Conservation (phyloP, 2,329 filamentous ascomycete species). For the Ceratocystis variospora region DNA sequence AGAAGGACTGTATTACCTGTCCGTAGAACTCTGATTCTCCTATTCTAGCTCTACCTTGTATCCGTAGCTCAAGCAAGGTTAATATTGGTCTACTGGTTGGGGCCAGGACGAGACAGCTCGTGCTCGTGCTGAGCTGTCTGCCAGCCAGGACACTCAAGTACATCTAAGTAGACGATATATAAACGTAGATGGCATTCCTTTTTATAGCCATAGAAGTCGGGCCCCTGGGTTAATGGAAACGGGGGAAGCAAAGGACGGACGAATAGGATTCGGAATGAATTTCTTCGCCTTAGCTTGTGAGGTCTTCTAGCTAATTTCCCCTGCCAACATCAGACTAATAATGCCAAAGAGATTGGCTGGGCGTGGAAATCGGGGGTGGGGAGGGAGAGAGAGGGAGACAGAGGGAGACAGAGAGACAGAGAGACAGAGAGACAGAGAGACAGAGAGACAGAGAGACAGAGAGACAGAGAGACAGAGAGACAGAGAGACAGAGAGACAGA, state of each 20-base stretch:
- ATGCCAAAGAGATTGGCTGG: not conserved
- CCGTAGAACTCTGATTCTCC: not conserved
- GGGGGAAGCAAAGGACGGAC: not conserved
- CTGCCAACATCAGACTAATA: not conserved
- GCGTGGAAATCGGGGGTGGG: not conserved
- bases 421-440: no score
- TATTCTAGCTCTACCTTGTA: no score
- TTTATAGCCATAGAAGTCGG: no score
- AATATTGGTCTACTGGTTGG: no score
- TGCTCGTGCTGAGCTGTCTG: no score
- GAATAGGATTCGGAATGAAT: not conserved
- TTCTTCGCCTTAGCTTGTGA: not conserved
- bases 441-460: no score
- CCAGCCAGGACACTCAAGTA: no score
- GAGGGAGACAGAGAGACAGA: no score
- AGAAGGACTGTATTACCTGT: not conserved
- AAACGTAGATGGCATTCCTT: no score
- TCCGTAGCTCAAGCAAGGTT: no score
- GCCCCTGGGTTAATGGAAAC: not conserved
- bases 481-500: not conserved
- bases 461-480: not conserved
- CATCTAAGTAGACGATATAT: no score
- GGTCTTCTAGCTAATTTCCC: not conserved
- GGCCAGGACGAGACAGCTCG: no score
- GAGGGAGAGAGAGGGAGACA: not conserved